These are phyloP conservation scores for Talaromyces sp. DNA, from an alignment of 2,329 filamentous ascomycete genomes.

Conservation along the genomic window DNA sequence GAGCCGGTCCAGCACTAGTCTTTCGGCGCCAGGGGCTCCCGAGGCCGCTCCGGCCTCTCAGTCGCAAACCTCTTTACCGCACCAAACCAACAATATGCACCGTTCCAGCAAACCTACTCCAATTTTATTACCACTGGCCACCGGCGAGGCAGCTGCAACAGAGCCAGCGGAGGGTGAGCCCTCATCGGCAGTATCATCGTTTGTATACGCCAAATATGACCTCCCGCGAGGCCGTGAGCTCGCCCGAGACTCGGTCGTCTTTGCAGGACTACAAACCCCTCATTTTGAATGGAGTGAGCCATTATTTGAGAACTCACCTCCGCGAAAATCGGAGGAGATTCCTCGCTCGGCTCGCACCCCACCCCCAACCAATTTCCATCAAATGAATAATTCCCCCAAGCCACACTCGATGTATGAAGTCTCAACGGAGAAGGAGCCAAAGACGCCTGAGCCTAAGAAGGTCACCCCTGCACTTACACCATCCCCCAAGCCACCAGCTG, in stretches of 20 bases:
- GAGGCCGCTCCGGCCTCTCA: constrained; percentile 39
- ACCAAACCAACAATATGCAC: constrained; percentile 24
- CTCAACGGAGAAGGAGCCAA: not conserved
- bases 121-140: constrained; percentile 33
- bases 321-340: constrained; percentile 28
- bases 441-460: constrained; percentile 13
- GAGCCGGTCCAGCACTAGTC: constrained; percentile 58
- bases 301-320: constrained; percentile 45
- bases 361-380: constrained; percentile 32
- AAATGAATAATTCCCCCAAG: constrained; percentile 28
- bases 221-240: constrained; percentile 81
- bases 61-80: constrained; percentile 9
- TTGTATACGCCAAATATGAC: constrained; percentile 82
- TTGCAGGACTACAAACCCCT: constrained; percentile 57
- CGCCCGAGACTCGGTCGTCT: constrained; percentile 67
- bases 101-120: constrained; percentile 35
- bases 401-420: constrained; percentile 34
- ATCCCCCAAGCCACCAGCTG: constrained; percentile 11
- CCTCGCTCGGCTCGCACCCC: constrained; percentile 32
- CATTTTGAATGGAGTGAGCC: constrained; percentile 69
- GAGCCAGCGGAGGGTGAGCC: constrained; percentile 30
- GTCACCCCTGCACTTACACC: constrained; percentile 11
- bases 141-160: constrained; percentile 20
- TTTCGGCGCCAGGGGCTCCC: constrained; percentile 36
- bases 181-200: constrained; percentile 64